Evolutionary conservation across 345 rosid species (phyloP).

Genomic region (Camelina sativa): DNA sequence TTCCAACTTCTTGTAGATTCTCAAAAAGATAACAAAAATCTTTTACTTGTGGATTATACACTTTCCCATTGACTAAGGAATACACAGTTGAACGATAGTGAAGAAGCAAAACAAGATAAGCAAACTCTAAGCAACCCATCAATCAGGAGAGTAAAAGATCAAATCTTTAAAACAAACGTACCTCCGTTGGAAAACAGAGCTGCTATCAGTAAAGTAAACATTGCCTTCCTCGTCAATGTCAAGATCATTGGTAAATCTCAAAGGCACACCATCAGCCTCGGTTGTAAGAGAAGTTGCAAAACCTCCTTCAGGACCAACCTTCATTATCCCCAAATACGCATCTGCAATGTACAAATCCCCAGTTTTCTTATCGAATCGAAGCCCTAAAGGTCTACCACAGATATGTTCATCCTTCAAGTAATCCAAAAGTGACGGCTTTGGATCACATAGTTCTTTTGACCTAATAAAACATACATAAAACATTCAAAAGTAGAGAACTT

Average conservation of each 20-base stretch:
- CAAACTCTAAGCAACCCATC: conserved; percentile 7
- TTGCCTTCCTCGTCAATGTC: conserved; percentile 87
- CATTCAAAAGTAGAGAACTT: background rate
- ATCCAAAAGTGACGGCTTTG: conserved; percentile 57
- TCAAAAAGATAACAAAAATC: conserved; percentile 5
- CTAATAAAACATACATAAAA: conserved; percentile 48
- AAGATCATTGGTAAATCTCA: conserved; percentile 85
- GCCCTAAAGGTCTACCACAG: conserved; percentile 94
- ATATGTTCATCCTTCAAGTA: conserved; percentile 82
- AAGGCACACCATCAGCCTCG: conserved; percentile 83
- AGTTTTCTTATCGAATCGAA: conserved; percentile 73
- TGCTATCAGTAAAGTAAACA: conserved; percentile 92
- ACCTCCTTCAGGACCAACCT: conserved; percentile 90
- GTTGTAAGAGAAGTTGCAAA: conserved; percentile 70
- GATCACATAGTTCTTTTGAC: conserved; percentile 62
- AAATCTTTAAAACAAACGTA: conserved; percentile 23
- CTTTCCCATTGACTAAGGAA: no score
- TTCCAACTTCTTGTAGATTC: background rate
- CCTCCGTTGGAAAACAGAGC: conserved; percentile 84
- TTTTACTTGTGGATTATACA: background rate
- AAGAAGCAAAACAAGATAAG: background rate
- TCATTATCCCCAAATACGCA: conserved; percentile 89
- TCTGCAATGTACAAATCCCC: conserved; percentile 93
- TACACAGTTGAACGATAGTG: background rate
- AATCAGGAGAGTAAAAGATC: conserved; percentile 7